These are phyloP conservation scores for Nicotiana tabacum DNA, from an alignment of 257 asterid species.

Conservation along the genomic window DNA sequence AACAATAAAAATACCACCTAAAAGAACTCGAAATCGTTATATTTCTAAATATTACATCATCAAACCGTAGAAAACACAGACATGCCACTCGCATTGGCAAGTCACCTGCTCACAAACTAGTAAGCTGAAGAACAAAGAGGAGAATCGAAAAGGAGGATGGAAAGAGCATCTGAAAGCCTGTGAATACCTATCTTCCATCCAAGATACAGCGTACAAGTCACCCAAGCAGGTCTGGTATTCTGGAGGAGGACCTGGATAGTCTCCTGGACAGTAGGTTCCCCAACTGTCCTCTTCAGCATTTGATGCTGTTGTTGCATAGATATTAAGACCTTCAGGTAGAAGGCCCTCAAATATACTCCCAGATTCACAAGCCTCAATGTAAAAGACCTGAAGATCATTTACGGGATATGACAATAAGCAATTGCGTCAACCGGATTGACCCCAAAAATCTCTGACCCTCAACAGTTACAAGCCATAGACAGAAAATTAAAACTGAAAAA, in stretches of 20 bases:
- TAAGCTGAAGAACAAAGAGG: background rate
- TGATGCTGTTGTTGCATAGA: conserved; percentile 93
- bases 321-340: conserved; percentile 71
- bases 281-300: conserved; percentile 92
- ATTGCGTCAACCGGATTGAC: background rate
- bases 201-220: conserved; percentile 83
- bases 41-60: background rate
- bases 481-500: background rate
- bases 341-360: conserved; percentile 97
- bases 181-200: conserved; percentile 92
- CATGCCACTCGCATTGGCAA: background rate
- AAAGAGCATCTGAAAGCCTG: background rate
- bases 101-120: background rate
- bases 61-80: background rate
- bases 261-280: conserved; percentile 98
- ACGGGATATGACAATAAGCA: too few relatives aligned
- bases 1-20: background rate
- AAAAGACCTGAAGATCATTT: conserved; percentile 51
- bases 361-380: conserved; percentile 89
- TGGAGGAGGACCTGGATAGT: conserved; percentile 73
- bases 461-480: background rate
- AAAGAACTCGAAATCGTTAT: background rate
- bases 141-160: background rate
- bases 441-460: background rate
- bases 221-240: conserved; percentile 94